Percentiles rank a stretch among this genome's conserved stretches.
Evolutionary conservation across 805 yeast species (phyloP).

Genomic region (Wickerhamiella cacticola): DNA sequence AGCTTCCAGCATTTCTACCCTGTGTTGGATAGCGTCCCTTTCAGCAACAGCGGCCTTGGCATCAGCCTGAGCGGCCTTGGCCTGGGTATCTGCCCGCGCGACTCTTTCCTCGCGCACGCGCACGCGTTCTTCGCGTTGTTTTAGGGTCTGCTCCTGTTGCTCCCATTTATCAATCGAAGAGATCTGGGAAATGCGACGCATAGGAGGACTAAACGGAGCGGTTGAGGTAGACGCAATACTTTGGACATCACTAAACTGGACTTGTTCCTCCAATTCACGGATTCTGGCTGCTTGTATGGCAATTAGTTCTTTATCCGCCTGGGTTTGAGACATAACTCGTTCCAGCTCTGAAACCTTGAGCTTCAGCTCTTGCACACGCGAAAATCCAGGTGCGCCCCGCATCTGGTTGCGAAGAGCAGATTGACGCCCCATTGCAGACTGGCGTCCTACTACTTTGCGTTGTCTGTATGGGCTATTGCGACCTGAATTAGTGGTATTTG

Average conservation of each 20-base stretch:
- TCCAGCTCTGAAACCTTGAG: constrained; percentile 24
- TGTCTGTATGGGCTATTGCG: neutral
- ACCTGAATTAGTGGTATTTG: neutral
- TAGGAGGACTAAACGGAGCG: neutral
- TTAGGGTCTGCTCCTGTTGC: constrained; percentile 17
- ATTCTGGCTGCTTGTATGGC: constrained; percentile 19
- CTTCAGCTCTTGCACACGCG: constrained; percentile 23
- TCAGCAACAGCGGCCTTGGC: constrained; percentile 12
- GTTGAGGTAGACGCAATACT: constrained; percentile 2
- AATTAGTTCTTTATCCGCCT: constrained; percentile 20
- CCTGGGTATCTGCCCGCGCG: constrained; percentile 13
- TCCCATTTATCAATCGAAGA: constrained; percentile 8
- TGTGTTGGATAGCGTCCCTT: constrained; percentile 12
- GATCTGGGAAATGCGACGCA: constrained; percentile 6
- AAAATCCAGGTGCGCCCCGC: constrained; percentile 2
- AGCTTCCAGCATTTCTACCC: constrained; percentile 7
- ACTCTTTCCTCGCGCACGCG: constrained; percentile 12
- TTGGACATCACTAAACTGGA: constrained; percentile 4
- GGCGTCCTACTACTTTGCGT: constrained; percentile 4
- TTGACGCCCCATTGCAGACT: constrained; percentile 12
- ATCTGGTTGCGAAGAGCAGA: constrained; percentile 15
- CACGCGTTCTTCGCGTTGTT: constrained; percentile 11
- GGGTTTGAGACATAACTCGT: constrained; percentile 21
- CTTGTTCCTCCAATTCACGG: constrained; percentile 17
- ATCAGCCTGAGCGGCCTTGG: constrained; percentile 14